phyloP scores from a whole-genome alignment of 495 filamentous ascomycete genomes.

The Cryomyces antarcticus region DNA sequence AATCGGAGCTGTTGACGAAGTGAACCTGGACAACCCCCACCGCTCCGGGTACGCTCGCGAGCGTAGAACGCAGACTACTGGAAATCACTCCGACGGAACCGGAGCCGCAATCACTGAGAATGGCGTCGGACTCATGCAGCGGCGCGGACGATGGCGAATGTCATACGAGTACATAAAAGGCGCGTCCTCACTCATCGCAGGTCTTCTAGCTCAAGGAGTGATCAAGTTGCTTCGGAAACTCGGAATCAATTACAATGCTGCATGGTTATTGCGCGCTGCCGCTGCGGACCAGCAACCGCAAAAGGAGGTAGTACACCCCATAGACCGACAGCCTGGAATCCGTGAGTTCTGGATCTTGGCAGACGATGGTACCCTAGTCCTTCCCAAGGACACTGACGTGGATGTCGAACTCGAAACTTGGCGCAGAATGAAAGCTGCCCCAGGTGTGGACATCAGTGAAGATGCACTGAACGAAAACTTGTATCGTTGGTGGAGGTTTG shows the following conservation, averaged over 20 bases:
- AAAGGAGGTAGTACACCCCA: constrained; percentile 17
- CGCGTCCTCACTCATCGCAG: constrained; percentile 44
- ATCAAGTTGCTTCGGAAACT: constrained; percentile 34
- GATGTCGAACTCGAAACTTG: constrained; percentile 62
- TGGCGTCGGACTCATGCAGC: constrained; percentile 58
- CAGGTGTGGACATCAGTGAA: constrained; percentile 28
- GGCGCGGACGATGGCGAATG: constrained; percentile 51
- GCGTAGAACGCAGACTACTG: constrained; percentile 20
- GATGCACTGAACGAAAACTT: constrained; percentile 47
- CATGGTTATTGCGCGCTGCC: constrained; percentile 36
- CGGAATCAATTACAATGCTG: constrained; percentile 40
- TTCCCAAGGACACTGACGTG: constrained; percentile 38
- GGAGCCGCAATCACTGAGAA: constrained; percentile 19
- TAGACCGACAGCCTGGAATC: constrained; percentile 7
- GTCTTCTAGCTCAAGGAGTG: constrained; percentile 33
- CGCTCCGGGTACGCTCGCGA: constrained; percentile 46
- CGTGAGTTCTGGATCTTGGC: constrained; percentile 41
- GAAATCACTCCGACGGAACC: constrained; percentile 17
- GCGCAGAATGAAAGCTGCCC: constrained; percentile 23
- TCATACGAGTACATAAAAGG: constrained; percentile 52
- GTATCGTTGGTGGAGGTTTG: constrained; percentile 61
- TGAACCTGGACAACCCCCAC: constrained; percentile 2
- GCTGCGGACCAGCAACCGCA: constrained; percentile 10
- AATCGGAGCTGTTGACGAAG: constrained; percentile 3
- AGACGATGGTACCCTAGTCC: constrained; percentile 31